Conservation (phyloP, 345 rosid species). For the Rhizophora apiculata region DNA sequence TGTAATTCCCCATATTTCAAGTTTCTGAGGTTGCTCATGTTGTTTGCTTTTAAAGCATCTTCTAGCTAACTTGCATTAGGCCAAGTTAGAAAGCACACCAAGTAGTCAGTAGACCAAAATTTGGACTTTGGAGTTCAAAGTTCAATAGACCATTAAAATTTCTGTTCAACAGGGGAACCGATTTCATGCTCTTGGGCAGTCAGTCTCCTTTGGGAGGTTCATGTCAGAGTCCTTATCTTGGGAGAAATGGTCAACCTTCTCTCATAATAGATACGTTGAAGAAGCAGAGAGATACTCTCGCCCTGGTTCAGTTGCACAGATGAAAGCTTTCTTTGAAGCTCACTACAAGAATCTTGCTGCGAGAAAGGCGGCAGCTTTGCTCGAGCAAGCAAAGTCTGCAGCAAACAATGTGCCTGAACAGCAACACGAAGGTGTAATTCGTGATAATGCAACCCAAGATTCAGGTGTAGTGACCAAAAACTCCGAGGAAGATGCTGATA, state of each 20-base stretch:
- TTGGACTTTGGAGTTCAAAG: background rate
- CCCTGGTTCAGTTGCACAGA: constrained; percentile 52
- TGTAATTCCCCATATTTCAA: background rate
- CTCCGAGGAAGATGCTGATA: background rate
- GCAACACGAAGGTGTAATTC: background rate
- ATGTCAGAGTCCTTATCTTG: constrained; percentile 37
- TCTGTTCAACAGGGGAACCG: constrained; percentile 27
- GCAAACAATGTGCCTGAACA: constrained; percentile 11
- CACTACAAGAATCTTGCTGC: constrained; percentile 42
- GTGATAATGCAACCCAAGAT: constrained; percentile 1
- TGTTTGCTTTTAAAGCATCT: no score
- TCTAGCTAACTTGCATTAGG: no score
- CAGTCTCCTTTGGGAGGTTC: constrained; percentile 46
- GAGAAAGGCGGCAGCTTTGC: constrained; percentile 40
- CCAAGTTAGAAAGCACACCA: no score
- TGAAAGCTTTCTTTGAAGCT: constrained; percentile 52
- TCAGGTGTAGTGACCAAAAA: background rate
- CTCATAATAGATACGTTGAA: constrained; percentile 39
- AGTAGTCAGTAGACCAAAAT: no score
- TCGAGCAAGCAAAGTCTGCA: constrained; percentile 26
- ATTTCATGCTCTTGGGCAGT: constrained; percentile 31
- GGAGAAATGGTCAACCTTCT: constrained; percentile 49
- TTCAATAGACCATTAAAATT: background rate
- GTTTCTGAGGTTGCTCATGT: background rate
- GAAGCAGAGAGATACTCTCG: constrained; percentile 44